Percentiles rank a stretch among this genome's conserved stretches.
Conservation (phyloP, 2,329 filamentous ascomycete genomes). For the Arthroderma sp. region DNA sequence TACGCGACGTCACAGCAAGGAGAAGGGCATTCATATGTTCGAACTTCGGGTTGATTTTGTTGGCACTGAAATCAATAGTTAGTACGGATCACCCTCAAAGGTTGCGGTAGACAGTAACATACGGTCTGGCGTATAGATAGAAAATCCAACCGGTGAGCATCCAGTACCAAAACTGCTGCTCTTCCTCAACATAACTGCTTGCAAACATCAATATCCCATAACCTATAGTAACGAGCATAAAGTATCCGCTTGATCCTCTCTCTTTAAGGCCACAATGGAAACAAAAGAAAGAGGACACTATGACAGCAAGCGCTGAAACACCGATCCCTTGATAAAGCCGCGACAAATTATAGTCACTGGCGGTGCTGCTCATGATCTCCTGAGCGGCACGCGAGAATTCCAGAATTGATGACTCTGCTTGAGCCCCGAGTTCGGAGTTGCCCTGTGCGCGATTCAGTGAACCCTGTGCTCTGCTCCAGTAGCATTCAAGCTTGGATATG, state of each 20-base stretch:
- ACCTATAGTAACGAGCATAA: constrained; percentile 41
- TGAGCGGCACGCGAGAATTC: constrained; percentile 62
- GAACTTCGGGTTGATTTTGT: constrained; percentile 6
- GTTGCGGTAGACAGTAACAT: constrained; percentile 1
- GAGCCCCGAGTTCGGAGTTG: constrained; percentile 5
- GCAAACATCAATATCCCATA: constrained; percentile 94
- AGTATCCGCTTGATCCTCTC: constrained; percentile 20
- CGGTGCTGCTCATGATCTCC: constrained; percentile 69
- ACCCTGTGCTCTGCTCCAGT: constrained; percentile 42
- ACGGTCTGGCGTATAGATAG: constrained; percentile 33
- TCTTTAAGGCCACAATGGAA: constrained; percentile 12
- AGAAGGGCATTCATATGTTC: constrained; percentile 19
- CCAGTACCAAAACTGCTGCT: constrained; percentile 99
- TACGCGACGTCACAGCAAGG: constrained; percentile 49
- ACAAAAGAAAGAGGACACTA: constrained; percentile 21
- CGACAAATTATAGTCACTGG: constrained; percentile 75
- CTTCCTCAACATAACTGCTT: constrained; percentile 94
- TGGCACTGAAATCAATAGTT: neutral
- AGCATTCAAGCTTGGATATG: constrained; percentile 51
- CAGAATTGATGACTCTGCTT: constrained; percentile 17
- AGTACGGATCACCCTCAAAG: neutral
- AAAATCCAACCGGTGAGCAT: constrained; percentile 39
- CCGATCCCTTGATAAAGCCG: constrained; percentile 25
- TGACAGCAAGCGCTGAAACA: constrained; percentile 32
- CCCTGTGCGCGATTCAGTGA: constrained; percentile 11